These are phyloP conservation scores for Talaromyces sp. DNA, from an alignment of 2,329 filamentous ascomycete genomes.

Conservation along the genomic window DNA sequence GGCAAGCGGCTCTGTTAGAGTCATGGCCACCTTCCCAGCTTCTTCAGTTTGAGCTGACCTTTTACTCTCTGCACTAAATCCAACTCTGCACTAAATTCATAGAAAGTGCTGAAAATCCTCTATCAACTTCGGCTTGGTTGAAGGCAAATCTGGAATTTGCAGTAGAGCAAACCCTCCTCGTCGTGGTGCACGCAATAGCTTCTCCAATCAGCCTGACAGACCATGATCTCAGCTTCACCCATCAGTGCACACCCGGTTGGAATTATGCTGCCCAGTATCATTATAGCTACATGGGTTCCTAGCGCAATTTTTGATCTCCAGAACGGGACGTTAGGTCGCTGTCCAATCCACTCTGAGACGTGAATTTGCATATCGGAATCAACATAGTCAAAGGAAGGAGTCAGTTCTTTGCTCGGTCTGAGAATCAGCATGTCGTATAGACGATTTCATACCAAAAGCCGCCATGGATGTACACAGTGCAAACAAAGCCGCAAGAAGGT, in stretches of 20 bases:
- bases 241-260: not conserved
- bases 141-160: too few relatives aligned
- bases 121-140: not conserved
- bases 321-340: not conserved
- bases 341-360: not conserved
- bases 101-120: not conserved
- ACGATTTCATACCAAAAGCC: constrained; percentile 17
- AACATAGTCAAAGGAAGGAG: too few relatives aligned
- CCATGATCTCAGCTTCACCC: not conserved
- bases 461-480: constrained; percentile 14
- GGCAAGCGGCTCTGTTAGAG: not conserved
- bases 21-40: not conserved
- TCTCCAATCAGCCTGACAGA: not conserved
- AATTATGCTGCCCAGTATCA: not conserved
- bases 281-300: not conserved
- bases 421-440: constrained; percentile 9
- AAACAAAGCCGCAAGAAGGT: constrained; percentile 19
- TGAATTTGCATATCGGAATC: not conserved
- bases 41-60: not conserved
- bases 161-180: not conserved
- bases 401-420: not conserved
- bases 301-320: not conserved
- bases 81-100: not conserved
- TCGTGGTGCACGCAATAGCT: not conserved
- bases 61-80: not conserved